These are phyloP conservation scores for Hymenoscyphus linearis DNA, from an alignment of 2,329 filamentous ascomycete genomes.

Conservation along the genomic window DNA sequence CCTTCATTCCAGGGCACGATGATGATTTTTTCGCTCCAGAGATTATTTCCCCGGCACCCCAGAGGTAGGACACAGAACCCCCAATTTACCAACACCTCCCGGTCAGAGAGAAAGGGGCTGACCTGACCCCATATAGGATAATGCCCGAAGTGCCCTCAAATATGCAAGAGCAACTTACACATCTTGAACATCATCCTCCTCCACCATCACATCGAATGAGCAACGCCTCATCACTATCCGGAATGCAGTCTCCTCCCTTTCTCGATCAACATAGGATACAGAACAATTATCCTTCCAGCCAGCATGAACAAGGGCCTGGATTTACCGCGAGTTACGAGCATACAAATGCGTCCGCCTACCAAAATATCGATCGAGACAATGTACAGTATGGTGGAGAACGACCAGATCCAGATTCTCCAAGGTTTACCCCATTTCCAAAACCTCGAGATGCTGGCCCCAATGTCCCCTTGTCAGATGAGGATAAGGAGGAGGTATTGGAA, in stretches of 20 bases:
- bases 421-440: constrained; percentile 88
- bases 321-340: constrained; percentile 31
- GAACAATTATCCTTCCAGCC: constrained; percentile 11
- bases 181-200: constrained; percentile 74
- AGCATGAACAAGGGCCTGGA: constrained; percentile 17
- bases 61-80: constrained; percentile 47
- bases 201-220: constrained; percentile 30
- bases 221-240: constrained; percentile 1
- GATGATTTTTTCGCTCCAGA: constrained; percentile 66
- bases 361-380: constrained; percentile 26
- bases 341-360: constrained; percentile 32
- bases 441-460: constrained; percentile 74
- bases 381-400: constrained; percentile 8
- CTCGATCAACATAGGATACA: constrained; percentile 11
- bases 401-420: constrained; percentile 46
- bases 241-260: constrained; percentile 7
- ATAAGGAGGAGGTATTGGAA: constrained; percentile 86
- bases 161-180: constrained; percentile 90
- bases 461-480: constrained; percentile 88
- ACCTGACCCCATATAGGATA: constrained; percentile 50
- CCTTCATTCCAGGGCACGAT: constrained; percentile 61
- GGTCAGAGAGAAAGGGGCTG: background rate
- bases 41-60: constrained; percentile 63
- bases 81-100: background rate
- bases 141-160: constrained; percentile 95